A percentile compares a stretch with the other conserved stretches of the same genome.
Conservation (phyloP, 2,329 filamentous ascomycete genomes). For the Aspergillus intermedius region DNA sequence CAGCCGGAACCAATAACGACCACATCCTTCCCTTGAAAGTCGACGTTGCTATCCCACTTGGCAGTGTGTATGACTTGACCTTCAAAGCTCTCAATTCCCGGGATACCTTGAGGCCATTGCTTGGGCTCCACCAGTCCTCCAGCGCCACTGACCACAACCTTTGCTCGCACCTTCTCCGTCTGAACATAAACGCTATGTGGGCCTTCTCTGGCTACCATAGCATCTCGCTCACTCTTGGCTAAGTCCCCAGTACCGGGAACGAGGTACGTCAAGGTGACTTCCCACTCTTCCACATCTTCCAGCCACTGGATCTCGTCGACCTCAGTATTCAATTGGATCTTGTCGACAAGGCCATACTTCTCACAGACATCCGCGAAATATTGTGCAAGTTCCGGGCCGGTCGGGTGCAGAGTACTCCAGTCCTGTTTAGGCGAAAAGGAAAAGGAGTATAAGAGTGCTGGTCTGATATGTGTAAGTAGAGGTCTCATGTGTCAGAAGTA, state of each 20-base stretch:
- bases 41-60: slow-evolving; percentile 48
- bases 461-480: slow-evolving; percentile 30
- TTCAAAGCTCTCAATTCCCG: slow-evolving; percentile 48
- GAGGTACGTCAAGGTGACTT: slow-evolving; percentile 47
- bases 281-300: slow-evolving; percentile 50
- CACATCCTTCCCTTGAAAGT: slow-evolving; percentile 50
- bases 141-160: slow-evolving; percentile 50
- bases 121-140: slow-evolving; percentile 53
- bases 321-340: slow-evolving; percentile 54
- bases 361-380: slow-evolving; percentile 51
- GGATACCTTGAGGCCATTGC: slow-evolving; percentile 44
- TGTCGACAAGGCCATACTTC: slow-evolving; percentile 48
- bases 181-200: slow-evolving; percentile 43
- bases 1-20: slow-evolving; percentile 55
- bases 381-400: slow-evolving; percentile 45
- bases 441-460: slow-evolving; percentile 51
- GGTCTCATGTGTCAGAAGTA: neutral
- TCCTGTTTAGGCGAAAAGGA: slow-evolving; percentile 49
- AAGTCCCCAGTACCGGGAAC: slow-evolving; percentile 50
- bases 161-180: slow-evolving; percentile 48
- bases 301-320: slow-evolving; percentile 49
- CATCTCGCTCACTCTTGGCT: slow-evolving; percentile 41
- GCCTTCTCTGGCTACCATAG: slow-evolving; percentile 40
- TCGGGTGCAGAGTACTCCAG: slow-evolving; percentile 47
- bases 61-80: slow-evolving; percentile 54